Percentiles rank a stretch among this genome's conserved stretches.
phyloP scores from a whole-genome alignment of 768 basidiomycete species.

The Brasilioporus rufonigricans region DNA sequence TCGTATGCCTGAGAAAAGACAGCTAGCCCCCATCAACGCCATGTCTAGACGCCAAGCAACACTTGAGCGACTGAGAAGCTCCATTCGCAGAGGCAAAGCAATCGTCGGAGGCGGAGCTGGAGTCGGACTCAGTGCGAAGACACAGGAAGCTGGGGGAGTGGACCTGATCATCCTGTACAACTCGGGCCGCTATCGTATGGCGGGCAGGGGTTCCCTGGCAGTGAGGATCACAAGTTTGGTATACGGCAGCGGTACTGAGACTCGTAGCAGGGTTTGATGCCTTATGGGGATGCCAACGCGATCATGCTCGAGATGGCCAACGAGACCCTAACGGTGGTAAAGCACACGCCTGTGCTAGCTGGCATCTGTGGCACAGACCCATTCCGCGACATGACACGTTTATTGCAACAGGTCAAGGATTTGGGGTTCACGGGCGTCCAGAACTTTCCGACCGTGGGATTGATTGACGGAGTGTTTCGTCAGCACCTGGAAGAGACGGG shows the following conservation, averaged over 20 bases:
- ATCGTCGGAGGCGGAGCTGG: constrained; percentile 29
- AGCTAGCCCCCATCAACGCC: neutral
- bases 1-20: neutral
- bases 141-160: constrained; percentile 25
- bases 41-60: constrained; percentile 20
- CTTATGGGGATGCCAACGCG: constrained; percentile 29
- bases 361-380: constrained; percentile 30
- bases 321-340: constrained; percentile 28
- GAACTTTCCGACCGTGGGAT: constrained; percentile 28
- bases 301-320: constrained; percentile 30
- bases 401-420: constrained; percentile 24
- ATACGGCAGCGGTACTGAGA: neutral
- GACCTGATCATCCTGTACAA: constrained; percentile 32
- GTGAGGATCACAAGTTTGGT: constrained; percentile 13
- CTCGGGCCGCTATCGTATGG: constrained; percentile 31
- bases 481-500: constrained; percentile 30
- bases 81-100: constrained; percentile 15
- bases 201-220: constrained; percentile 30
- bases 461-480: constrained; percentile 30
- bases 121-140: constrained; percentile 27
- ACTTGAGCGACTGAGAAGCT: constrained; percentile 12
- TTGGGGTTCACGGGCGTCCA: constrained; percentile 28
- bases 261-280: constrained; percentile 22
- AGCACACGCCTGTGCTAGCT: constrained; percentile 27
- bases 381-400: constrained; percentile 26